phyloP scores from a whole-genome alignment of 176 grass and related monocot species.

The Microstegium vimineum region DNA sequence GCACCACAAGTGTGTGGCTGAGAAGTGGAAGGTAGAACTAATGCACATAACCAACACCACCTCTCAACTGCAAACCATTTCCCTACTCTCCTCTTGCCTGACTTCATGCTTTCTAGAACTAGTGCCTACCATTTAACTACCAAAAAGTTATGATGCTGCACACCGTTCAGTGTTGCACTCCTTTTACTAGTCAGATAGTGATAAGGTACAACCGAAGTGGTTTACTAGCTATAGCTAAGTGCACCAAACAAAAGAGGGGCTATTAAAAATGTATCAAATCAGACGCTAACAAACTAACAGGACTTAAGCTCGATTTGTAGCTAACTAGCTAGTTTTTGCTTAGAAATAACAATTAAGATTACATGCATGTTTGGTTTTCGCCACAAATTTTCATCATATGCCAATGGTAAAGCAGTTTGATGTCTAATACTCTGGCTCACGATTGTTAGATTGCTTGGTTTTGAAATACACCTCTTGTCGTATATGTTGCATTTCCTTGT shows the following conservation, averaged over 20 bases:
- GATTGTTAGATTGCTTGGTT: conserved; percentile 1
- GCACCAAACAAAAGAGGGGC: conserved; percentile 5
- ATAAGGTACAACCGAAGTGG: conserved; percentile 20
- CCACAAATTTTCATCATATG: no score
- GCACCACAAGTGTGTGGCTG: conserved; percentile 53
- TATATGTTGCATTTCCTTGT: not conserved
- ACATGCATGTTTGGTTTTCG: no score
- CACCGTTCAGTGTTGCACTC: conserved; percentile 5
- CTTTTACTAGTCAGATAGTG: conserved; percentile 23
- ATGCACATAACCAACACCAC: conserved; percentile 43
- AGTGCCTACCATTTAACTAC: conserved; percentile 47
- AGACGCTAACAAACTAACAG: conserved; percentile 7
- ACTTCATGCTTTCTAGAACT: conserved; percentile 47
- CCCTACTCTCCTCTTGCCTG: conserved; percentile 46
- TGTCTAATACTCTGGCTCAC: conserved; percentile 18
- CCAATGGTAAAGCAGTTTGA: no score
- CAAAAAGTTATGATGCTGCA: conserved; percentile 23
- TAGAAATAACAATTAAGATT: conserved; percentile 5
- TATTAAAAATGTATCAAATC: conserved; percentile 18
- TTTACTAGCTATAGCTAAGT: conserved; percentile 31
- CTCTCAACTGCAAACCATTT: conserved; percentile 47
- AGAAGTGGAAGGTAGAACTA: conserved; percentile 59
- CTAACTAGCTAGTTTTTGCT: conserved; percentile 20
- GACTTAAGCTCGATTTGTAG: conserved; percentile 17
- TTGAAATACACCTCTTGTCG: not conserved